Evolutionary conservation across 2,329 filamentous ascomycete species (phyloP), one percentile per base, ranked within the genome.

Genomic region (Shiraia sp.): DNA sequence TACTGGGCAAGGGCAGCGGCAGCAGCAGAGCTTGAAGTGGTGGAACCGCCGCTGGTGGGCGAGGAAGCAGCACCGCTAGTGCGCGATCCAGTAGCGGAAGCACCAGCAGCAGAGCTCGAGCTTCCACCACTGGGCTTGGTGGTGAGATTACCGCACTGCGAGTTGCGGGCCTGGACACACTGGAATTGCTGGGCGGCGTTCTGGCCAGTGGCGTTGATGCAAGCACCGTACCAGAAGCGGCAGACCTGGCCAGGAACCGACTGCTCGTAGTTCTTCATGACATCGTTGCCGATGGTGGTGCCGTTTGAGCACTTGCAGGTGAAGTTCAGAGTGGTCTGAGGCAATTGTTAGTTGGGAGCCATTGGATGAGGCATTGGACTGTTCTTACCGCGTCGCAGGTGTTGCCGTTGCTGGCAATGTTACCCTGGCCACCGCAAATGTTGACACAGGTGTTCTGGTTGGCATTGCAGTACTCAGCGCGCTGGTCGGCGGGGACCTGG

Each of bases 211-310:
- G 57, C 63, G 28, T 47, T 50, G 45, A 72, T 65, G 55, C 75
- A 77, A 42, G 66, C 49, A 27, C 47, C 53, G 59, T 68, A 80
- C 69, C 75, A 79, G 49, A 68, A 69, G 57, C 76, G 60, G 72
- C 83, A 86, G 65, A 81, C 75, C 66, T 74, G 83, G 68, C 74
- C 81, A 29, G 82, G 81, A 34, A 87, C 70, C 16, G 80, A 81
- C 66, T 79, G 70, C 39, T 68, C 55, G 69, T 83, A 87, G 54
- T 73, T 69, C 46, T 71, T 64, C 46, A 57, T 47, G 28, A 17
- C 32, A 13, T 33, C 26, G 23, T 29, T 39, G 55, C 8, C 10
- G 27, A 83, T 74, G 59, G 82, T 75, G 29, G 73, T 76, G 51
- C 76, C 77, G 63, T 82, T 78, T 50, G 38, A 33, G 73, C 83